phyloP scores from a whole-genome alignment of 2,329 filamentous ascomycete species.

The Venturia asperata region DNA sequence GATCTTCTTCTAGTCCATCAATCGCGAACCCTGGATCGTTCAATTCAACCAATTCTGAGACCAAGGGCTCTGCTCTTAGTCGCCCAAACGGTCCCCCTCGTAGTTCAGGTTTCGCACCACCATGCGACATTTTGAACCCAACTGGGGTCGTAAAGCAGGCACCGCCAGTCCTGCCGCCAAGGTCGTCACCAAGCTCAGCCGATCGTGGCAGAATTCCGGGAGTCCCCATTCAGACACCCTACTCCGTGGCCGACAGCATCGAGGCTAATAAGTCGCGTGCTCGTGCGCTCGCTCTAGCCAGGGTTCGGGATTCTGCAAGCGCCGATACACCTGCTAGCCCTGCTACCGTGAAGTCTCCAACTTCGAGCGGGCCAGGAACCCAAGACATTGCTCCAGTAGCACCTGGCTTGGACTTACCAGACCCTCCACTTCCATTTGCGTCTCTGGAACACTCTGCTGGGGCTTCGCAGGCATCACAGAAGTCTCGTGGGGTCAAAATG shows the following conservation, averaged over 20 bases:
- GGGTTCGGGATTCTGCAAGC: not conserved
- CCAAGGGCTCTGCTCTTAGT: not conserved
- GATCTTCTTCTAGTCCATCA: not conserved
- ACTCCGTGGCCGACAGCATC: not conserved
- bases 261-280: not conserved
- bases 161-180: not conserved
- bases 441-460: not conserved
- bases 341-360: not conserved
- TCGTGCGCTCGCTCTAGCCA: not conserved
- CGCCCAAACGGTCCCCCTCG: not conserved
- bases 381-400: not conserved
- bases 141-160: not conserved
- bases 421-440: not conserved
- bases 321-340: not conserved
- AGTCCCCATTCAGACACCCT: not conserved
- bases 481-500: not conserved
- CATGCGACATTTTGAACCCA: not conserved
- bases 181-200: not conserved
- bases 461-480: not conserved
- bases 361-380: not conserved
- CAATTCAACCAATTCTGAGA: not conserved
- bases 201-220: not conserved
- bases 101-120: not conserved
- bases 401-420: not conserved
- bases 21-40: not conserved